phyloP scores from a whole-genome alignment of 495 filamentous ascomycete genomes.

The Annulohypoxylon nitens region DNA sequence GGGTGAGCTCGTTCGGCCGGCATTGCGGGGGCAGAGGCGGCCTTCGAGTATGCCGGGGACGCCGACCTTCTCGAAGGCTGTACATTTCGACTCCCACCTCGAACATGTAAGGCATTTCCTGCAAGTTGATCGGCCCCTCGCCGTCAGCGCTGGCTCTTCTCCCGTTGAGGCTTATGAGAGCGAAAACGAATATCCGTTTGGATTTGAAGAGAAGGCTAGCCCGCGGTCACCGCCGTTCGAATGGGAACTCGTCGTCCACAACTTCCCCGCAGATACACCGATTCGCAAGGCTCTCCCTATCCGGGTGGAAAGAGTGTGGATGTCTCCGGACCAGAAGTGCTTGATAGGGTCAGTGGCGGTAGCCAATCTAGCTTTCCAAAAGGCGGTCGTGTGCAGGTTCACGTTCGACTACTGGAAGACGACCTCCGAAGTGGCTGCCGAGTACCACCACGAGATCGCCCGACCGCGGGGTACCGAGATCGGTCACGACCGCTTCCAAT shows the following conservation, averaged over 20 bases:
- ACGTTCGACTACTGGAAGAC: constrained; percentile 99
- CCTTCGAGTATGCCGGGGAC: constrained; percentile 98
- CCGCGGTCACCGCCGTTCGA: constrained; percentile 70
- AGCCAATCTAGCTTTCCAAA: constrained; percentile 91
- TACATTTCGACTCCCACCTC: constrained; percentile 94
- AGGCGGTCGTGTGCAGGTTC: constrained; percentile 88
- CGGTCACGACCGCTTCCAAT: constrained; percentile 88
- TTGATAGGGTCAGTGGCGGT: constrained; percentile 86
- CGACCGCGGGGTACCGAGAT: constrained; percentile 73
- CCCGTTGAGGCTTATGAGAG: constrained; percentile 87
- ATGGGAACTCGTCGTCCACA: constrained; percentile 87
- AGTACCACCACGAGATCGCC: constrained; percentile 81
- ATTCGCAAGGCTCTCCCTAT: constrained; percentile 74
- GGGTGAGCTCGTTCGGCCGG: constrained; percentile 94
- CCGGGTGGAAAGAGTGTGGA: constrained; percentile 82
- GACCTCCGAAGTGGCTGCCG: constrained; percentile 90
- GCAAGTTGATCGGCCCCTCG: constrained; percentile 90
- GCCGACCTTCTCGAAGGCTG: constrained; percentile 92
- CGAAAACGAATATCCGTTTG: constrained; percentile 89
- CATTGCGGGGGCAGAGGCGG: constrained; percentile 81
- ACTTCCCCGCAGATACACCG: constrained; percentile 80
- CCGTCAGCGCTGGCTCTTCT: constrained; percentile 95
- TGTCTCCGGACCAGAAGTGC: constrained; percentile 87
- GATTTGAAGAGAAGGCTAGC: constrained; percentile 61
- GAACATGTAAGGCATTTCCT: constrained; percentile 96